A percentile compares a stretch with the other conserved stretches of the same genome.
phyloP scores from a whole-genome alignment of 2,329 filamentous ascomycete genomes.

The Cytospora chrysosperma region DNA sequence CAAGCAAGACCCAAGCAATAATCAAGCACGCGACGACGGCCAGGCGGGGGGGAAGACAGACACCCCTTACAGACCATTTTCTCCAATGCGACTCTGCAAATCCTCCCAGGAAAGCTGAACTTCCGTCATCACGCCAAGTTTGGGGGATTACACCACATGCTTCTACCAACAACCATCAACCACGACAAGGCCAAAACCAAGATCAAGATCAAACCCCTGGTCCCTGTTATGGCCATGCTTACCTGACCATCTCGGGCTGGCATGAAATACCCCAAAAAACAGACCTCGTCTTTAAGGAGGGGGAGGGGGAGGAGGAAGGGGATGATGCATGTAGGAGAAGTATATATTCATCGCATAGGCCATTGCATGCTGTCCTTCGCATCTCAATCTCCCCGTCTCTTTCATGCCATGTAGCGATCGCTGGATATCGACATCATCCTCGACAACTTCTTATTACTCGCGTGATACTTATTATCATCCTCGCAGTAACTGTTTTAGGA shows the following conservation, averaged over 20 bases:
- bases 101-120: constrained; percentile 5
- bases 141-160: constrained; percentile 13
- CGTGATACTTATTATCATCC: constrained; percentile 18
- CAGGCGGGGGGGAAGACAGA: not conserved
- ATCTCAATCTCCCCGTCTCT: not conserved
- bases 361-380: not conserved
- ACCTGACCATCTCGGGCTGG: not conserved
- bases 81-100: constrained; percentile 9
- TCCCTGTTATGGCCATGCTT: constrained; percentile 1
- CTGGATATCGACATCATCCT: not conserved
- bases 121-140: constrained; percentile 14
- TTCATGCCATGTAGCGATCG: not conserved
- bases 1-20: no score
- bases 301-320: no score
- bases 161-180: not conserved
- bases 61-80: not conserved
- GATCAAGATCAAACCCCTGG: not conserved
- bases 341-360: not conserved
- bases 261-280: no score
- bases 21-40: no score
- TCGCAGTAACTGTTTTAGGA: not conserved
- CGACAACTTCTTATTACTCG: not conserved
- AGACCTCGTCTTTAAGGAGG: no score
- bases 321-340: no score
- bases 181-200: not conserved